phyloP scores from a whole-genome alignment of 192 early-diverging fungal species.

The Backusella tuberculispora region DNA sequence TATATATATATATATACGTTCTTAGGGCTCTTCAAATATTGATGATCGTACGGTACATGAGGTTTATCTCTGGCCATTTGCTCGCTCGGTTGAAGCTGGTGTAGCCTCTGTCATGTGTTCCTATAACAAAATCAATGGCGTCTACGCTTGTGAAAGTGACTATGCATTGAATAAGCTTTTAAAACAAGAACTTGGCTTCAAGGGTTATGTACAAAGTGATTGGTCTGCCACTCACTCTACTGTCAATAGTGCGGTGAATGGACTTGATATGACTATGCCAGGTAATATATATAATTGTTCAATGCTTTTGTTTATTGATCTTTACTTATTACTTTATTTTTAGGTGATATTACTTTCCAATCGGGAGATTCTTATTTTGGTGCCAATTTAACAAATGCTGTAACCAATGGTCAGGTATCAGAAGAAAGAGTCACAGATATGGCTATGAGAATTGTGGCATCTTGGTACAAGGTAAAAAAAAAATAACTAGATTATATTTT shows the following conservation, averaged over 20 bases:
- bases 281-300: constrained; percentile 35
- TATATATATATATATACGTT: neutral
- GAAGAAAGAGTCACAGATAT: constrained; percentile 27
- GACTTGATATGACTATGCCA: constrained; percentile 45
- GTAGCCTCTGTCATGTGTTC: constrained; percentile 66
- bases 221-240: constrained; percentile 56
- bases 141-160: constrained; percentile 61
- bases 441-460: constrained; percentile 34
- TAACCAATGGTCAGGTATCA: constrained; percentile 16
- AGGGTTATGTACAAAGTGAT: constrained; percentile 62
- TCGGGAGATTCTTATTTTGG: constrained; percentile 37
- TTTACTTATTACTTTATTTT: neutral
- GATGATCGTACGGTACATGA: constrained; percentile 60
- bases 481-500: neutral
- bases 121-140: constrained; percentile 64
- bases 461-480: constrained; percentile 41
- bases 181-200: constrained; percentile 59
- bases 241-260: constrained; percentile 38
- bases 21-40: constrained; percentile 39
- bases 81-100: constrained; percentile 56
- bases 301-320: constrained; percentile 41
- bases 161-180: constrained; percentile 49
- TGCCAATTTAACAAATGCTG: constrained; percentile 24
- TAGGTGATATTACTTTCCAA: constrained; percentile 35
- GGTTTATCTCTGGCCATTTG: constrained; percentile 58